Conservation (phyloP, 768 basidiomycete genomes). For the Trametopsis cervina region DNA sequence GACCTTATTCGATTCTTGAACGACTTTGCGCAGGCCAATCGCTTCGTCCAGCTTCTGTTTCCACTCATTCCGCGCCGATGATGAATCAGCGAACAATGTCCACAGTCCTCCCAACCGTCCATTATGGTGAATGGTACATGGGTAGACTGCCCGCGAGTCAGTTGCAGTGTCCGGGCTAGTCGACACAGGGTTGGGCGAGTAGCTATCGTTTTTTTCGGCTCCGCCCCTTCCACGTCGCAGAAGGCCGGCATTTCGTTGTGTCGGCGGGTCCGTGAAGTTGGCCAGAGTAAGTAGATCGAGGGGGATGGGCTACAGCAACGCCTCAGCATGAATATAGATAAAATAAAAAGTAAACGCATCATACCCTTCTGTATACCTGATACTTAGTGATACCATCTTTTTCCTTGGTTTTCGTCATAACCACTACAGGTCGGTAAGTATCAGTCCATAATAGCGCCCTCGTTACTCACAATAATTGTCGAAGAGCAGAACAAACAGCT, state of each 20-base stretch:
- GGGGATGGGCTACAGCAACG: slow-evolving; percentile 68
- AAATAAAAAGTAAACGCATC: slow-evolving; percentile 17
- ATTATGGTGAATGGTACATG: slow-evolving; percentile 84
- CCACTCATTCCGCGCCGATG: slow-evolving; percentile 78
- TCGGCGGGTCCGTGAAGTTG: slow-evolving; percentile 74
- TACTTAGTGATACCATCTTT: slow-evolving; percentile 72
- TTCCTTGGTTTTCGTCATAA: slow-evolving; percentile 82
- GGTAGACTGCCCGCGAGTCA: slow-evolving; percentile 77
- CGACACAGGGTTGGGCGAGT: slow-evolving; percentile 13
- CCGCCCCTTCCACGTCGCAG: slow-evolving; percentile 34
- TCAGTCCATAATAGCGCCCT: not conserved
- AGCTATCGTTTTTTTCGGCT: slow-evolving; percentile 12
- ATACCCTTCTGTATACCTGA: slow-evolving; percentile 71
- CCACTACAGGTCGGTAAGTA: slow-evolving; percentile 42
- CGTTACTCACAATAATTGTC: slow-evolving; percentile 81
- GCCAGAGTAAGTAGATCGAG: slow-evolving; percentile 84
- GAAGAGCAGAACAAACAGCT: slow-evolving; percentile 85
- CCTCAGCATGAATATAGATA: slow-evolving; percentile 2
- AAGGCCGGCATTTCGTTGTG: slow-evolving; percentile 67
- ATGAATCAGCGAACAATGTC: slow-evolving; percentile 80
- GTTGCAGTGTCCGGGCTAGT: slow-evolving; percentile 33
- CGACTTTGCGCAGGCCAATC: slow-evolving; percentile 72
- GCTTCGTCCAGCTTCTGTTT: slow-evolving; percentile 86
- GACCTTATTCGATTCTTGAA: slow-evolving; percentile 91
- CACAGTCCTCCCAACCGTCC: slow-evolving; percentile 84